A percentile compares a stretch with the other conserved stretches of the same genome.
phyloP scores from a whole-genome alignment of 2,329 filamentous ascomycete genomes.

The Phialemoniopsis sp. region DNA sequence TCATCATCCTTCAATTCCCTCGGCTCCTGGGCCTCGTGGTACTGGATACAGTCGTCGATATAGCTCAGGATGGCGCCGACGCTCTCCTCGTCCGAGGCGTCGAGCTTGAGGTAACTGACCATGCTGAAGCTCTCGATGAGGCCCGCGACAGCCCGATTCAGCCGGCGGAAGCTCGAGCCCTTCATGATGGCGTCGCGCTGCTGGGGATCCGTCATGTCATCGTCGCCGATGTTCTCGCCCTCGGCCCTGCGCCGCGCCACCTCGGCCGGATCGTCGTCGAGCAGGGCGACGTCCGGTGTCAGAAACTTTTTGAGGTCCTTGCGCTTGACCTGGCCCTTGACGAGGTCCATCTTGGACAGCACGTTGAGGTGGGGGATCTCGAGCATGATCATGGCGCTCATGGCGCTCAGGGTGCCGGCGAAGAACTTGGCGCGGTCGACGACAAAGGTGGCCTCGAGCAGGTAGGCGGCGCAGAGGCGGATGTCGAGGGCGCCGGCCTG shows the following conservation, averaged over 20 bases:
- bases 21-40: slow-evolving; percentile 88
- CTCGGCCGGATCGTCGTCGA: slow-evolving; percentile 74
- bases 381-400: slow-evolving; percentile 99
- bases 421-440: slow-evolving; percentile 97
- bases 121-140: slow-evolving; percentile 97
- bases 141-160: slow-evolving; percentile 85
- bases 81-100: slow-evolving; percentile 89
- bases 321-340: slow-evolving; percentile 83
- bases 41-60: slow-evolving; percentile 93
- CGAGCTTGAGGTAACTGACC: slow-evolving; percentile 89
- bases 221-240: slow-evolving; percentile 49
- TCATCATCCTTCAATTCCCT: slow-evolving; percentile 70
- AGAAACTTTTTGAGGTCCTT: slow-evolving; percentile 87
- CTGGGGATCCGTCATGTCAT: slow-evolving; percentile 55
- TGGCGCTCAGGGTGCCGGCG: slow-evolving; percentile 88
- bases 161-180: slow-evolving; percentile 72
- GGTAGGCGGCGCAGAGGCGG: slow-evolving; percentile 86
- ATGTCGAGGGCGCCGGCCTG: slow-evolving; percentile 79
- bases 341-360: slow-evolving; percentile 94
- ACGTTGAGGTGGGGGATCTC: slow-evolving; percentile 97
- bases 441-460: slow-evolving; percentile 93
- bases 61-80: slow-evolving; percentile 80
- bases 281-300: slow-evolving; percentile 75
- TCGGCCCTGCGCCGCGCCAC: slow-evolving; percentile 32
- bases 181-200: slow-evolving; percentile 70